phyloP scores from a whole-genome alignment of 2,329 filamentous ascomycete genomes.

The Orbilia javanica region DNA sequence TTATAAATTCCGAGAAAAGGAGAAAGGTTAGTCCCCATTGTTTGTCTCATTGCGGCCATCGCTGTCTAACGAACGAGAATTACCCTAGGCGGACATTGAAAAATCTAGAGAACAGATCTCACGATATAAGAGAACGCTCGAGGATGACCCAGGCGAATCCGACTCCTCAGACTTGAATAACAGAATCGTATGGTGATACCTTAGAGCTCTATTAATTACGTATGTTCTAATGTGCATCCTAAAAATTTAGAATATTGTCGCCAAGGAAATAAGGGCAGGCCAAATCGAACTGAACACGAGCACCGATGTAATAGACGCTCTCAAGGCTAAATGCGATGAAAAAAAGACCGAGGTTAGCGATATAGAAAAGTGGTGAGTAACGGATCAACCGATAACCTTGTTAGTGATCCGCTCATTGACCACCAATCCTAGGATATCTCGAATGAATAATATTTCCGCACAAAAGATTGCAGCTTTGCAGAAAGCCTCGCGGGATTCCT shows the following conservation, averaged over 20 bases:
- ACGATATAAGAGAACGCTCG: slow-evolving; percentile 69
- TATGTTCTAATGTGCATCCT: not conserved
- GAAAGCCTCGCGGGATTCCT: slow-evolving; percentile 73
- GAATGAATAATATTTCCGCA: slow-evolving; percentile 66
- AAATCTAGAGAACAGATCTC: slow-evolving; percentile 66
- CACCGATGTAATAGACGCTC: slow-evolving; percentile 14
- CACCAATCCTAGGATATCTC: slow-evolving; percentile 25
- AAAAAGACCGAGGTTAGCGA: not conserved
- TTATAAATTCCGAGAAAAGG: slow-evolving; percentile 30
- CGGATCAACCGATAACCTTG: not conserved
- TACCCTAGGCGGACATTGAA: slow-evolving; percentile 64
- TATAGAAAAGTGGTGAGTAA: slow-evolving; percentile 21
- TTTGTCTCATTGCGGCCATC: not conserved
- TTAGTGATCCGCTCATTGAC: not conserved
- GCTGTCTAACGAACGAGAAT: not conserved
- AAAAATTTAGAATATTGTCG: slow-evolving; percentile 29
- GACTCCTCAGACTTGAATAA: slow-evolving; percentile 59
- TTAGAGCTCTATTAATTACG: not conserved
- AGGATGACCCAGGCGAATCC: slow-evolving; percentile 63
- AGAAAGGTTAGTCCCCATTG: slow-evolving; percentile 60
- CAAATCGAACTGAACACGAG: slow-evolving; percentile 1
- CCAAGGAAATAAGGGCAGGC: not conserved
- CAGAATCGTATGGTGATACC: slow-evolving; percentile 49
- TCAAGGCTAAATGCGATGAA: not conserved
- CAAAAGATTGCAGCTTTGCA: slow-evolving; percentile 78